Evolutionary conservation across 768 basidiomycete species (phyloP).

Genomic region (Termitomyces sp.): DNA sequence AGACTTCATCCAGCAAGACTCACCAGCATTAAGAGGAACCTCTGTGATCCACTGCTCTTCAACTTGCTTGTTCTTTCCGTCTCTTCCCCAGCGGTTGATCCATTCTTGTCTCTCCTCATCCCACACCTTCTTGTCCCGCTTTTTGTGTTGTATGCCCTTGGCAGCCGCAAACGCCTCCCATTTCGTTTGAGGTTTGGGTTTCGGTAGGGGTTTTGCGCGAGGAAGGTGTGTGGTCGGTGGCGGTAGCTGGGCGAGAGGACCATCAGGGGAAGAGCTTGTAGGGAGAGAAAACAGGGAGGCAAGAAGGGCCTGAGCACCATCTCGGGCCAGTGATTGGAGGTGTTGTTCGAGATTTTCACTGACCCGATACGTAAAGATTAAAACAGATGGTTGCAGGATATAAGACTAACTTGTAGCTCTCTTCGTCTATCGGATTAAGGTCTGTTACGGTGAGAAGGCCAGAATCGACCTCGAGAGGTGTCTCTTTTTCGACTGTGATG

Average conservation of each 20-base stretch:
- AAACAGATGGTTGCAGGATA: background rate
- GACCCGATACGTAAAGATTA: slow-evolving; percentile 1
- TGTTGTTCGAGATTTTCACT: slow-evolving; percentile 80
- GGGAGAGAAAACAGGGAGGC: slow-evolving; percentile 80
- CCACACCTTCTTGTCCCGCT: slow-evolving; percentile 78
- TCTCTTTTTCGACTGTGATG: slow-evolving; percentile 70
- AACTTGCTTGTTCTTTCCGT: slow-evolving; percentile 81
- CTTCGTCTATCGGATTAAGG: slow-evolving; percentile 78
- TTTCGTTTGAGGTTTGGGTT: slow-evolving; percentile 88
- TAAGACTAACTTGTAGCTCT: slow-evolving; percentile 66
- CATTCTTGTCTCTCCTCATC: slow-evolving; percentile 94
- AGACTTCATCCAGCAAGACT: background rate
- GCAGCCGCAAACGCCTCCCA: slow-evolving; percentile 95
- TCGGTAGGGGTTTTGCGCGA: slow-evolving; percentile 88
- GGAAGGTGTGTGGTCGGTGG: slow-evolving; percentile 73
- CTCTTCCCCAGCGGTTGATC: slow-evolving; percentile 86
- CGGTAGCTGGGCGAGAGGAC: slow-evolving; percentile 81
- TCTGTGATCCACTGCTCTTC: slow-evolving; percentile 92
- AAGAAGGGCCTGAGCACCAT: slow-evolving; percentile 79
- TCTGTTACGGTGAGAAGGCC: slow-evolving; percentile 86
- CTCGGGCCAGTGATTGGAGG: slow-evolving; percentile 71
- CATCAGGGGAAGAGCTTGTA: slow-evolving; percentile 66
- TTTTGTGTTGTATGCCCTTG: slow-evolving; percentile 86
- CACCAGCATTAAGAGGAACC: slow-evolving; percentile 83
- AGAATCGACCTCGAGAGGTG: slow-evolving; percentile 73